Base-by-base conservation (phyloP, 192 early-diverging fungal species). In the Linnemannia zychae region DNA sequence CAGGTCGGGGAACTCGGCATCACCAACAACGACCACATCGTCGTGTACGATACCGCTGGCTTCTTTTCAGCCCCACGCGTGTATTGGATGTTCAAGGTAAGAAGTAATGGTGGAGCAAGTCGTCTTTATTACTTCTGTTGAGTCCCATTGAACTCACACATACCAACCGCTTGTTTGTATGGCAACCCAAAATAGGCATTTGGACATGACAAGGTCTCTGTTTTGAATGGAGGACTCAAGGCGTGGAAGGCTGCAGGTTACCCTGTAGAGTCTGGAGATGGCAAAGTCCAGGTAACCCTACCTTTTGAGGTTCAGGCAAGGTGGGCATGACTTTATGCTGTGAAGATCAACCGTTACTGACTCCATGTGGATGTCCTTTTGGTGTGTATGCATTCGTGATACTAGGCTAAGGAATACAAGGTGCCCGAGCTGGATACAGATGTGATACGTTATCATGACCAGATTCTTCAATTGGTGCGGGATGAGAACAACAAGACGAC, bases 31-130 rank as follows among this genome's bases (percentile, higher is more conserved):
- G 97, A 98, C 83, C 96, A 97, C 84, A 91, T 99, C 16, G 95
- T 99, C 0, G 91, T 97, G 34, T 99, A 99, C 82, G 98, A 99
- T 81, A 89, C 94, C 1, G 81, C 89, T 4, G 97, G 97, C 9
- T 89, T 96, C 44, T 92, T 94, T 67, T 94, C 97, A 18, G 93
- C 97, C 11, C 93, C 93, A 53, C 93, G 98, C 20, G 95, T 96
- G 28, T 98, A 95, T 86, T 99, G 97, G 97, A 97, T 96, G 63
- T 97, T 98, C 88, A 96, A 95, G 85, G 95, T 92, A 94, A 93
- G 75, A 91, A 48, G 38, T 22, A 78, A 16, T 77, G 20, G 22
- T 13, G 15, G 17, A 57, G n/a, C n/a, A n/a, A n/a, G n/a, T n/a
- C 17, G 52, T 6, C 28, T 49, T 38, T 67, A 37, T 74, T 82